Percentiles rank a stretch among this genome's conserved stretches.
These are phyloP conservation scores for Claviceps cyperi DNA, from an alignment of 2,329 filamentous ascomycete species.

Conservation along the genomic window DNA sequence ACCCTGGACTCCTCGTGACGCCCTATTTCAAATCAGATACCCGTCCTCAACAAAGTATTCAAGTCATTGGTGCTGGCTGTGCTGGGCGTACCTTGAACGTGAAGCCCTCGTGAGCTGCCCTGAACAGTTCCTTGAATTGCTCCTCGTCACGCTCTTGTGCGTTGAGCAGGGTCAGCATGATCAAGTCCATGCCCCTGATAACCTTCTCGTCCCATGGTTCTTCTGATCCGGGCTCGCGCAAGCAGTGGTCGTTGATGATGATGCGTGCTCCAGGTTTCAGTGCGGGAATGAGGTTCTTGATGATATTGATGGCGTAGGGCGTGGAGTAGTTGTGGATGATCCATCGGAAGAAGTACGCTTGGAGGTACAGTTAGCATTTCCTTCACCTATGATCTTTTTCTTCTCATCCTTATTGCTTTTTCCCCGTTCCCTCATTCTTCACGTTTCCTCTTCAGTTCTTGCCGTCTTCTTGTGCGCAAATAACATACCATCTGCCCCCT, in stretches of 20 bases:
- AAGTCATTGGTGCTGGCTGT: too few relatives aligned
- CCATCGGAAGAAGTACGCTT: slow-evolving; percentile 43
- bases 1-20: slow-evolving; percentile 24
- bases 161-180: slow-evolving; percentile 38
- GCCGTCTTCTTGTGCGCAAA: not conserved
- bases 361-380: not conserved
- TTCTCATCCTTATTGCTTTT: too few relatives aligned
- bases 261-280: slow-evolving; percentile 39
- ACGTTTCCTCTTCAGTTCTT: not conserved
- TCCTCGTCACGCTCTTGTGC: slow-evolving; percentile 33
- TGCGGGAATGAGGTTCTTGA: slow-evolving; percentile 36
- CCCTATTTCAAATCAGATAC: too few relatives aligned
- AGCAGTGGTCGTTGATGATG: slow-evolving; percentile 30
- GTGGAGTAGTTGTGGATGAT: slow-evolving; percentile 50
- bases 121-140: slow-evolving; percentile 32
- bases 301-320: slow-evolving; percentile 32
- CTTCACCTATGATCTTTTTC: too few relatives aligned
- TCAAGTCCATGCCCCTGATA: slow-evolving; percentile 34
- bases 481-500: slow-evolving; percentile 34
- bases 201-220: slow-evolving; percentile 31
- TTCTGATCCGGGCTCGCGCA: slow-evolving; percentile 24
- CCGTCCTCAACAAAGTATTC: too few relatives aligned
- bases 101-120: slow-evolving; percentile 26
- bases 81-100: slow-evolving; percentile 23
- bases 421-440: not conserved